Conservation (phyloP, 805 yeast genomes). For the Candida glaebosa region DNA sequence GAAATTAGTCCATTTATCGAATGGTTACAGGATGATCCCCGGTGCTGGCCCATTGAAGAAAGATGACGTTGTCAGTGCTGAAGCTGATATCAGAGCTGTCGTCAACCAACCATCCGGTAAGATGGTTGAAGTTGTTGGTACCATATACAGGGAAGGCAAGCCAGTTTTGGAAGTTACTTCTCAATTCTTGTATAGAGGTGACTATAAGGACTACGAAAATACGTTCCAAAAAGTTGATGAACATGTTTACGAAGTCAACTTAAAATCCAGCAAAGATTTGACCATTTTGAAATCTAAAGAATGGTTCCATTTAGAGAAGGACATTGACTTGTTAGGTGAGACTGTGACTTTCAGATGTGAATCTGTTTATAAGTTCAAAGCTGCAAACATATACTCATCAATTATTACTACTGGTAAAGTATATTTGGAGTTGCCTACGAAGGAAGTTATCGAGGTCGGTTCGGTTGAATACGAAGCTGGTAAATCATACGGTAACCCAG, state of each 20-base stretch:
- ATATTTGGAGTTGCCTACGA: constrained; percentile 84
- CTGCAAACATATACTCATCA: constrained; percentile 68
- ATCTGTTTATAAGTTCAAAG: constrained; percentile 78
- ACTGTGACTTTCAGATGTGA: constrained; percentile 85
- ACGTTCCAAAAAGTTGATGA: constrained; percentile 87
- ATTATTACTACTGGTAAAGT: constrained; percentile 85
- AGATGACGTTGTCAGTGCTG: constrained; percentile 80
- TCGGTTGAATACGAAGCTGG: constrained; percentile 85
- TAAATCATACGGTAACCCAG: constrained; percentile 95
- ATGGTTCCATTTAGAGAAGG: constrained; percentile 87
- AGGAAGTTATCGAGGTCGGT: constrained; percentile 82
- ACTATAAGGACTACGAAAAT: constrained; percentile 80
- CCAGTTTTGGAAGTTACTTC: constrained; percentile 94
- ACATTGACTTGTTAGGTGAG: constrained; percentile 69
- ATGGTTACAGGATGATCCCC: constrained; percentile 89
- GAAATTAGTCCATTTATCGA: constrained; percentile 90
- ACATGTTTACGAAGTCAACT: constrained; percentile 76
- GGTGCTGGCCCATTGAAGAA: constrained; percentile 86
- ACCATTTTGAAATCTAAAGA: constrained; percentile 94
- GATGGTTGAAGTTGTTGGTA: constrained; percentile 92
- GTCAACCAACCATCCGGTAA: constrained; percentile 91
- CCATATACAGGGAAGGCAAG: constrained; percentile 67
- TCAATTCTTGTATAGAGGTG: constrained; percentile 95
- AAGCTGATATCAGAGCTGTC: constrained; percentile 84
- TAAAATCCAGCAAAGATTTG: constrained; percentile 78